Evolutionary conservation across 2,329 filamentous ascomycete species (phyloP), one percentile per base, ranked within the genome.

Genomic region (Colletotrichum sojae): DNA sequence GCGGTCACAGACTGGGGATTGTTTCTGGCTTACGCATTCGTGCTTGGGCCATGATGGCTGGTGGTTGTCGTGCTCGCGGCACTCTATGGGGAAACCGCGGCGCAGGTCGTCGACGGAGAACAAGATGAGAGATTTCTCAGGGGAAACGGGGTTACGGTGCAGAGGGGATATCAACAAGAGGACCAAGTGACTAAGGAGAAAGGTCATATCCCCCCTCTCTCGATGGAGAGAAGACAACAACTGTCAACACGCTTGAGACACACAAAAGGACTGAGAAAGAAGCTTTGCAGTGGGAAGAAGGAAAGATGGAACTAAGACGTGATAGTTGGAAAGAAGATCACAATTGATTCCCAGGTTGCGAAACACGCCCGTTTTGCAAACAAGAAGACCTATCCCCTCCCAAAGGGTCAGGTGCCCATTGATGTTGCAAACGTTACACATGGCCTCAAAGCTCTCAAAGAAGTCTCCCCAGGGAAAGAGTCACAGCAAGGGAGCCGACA

Each of bases 341-440:
- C 4, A 43, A 51, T 36, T 27, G 27, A 43, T n/a, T 16, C 36
- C 12, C 27, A 25, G 55, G 40, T 27, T 66, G 67, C 67, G 67
- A 69, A 66, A 56, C 55, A 61, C 39, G 36, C 12, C 25, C 55
- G n/a, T 69, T 69, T 69, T 69, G 49, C 54, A 53, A 62, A 16
- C 49, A 51, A 51, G 10, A 22, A n/a, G 20, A 51, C 49, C 48
- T 31, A 2, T 25, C 49, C 2, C 10, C 20, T 9, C 15, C 49
- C 13, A 10, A 52, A 52, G 18, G 18, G 46, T 5, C 18, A 13
- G n/a, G 12, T 9, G 45, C 20, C 5, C 12, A 20, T 49, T 18
- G 10, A 49, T 49, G 18, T 49, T 20, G 46, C 20, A 12, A 20
- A 49, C 4, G 18, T 49, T 31, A 31, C 45, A 48, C 45, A 18